A percentile compares a stretch with the other conserved stretches of the same genome.
Conservation (phyloP, 805 yeast genomes). For the Barnettozyma vustinii region DNA sequence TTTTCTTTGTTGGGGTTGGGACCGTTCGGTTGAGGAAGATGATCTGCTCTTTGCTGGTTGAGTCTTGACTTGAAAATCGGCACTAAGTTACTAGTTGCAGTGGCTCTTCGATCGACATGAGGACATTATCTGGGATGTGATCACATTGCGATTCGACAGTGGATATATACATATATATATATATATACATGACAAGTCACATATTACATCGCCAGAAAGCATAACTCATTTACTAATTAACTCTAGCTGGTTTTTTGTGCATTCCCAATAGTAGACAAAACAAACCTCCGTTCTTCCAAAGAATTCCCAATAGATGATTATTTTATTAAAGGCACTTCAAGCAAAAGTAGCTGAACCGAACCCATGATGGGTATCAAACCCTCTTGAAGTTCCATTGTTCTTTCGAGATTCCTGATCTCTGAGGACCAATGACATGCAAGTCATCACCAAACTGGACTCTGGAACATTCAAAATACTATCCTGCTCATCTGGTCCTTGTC, state of each 20-base stretch:
- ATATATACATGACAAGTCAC: no score
- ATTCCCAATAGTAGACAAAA: neutral
- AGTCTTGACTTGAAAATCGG: neutral
- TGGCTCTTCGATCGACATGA: neutral
- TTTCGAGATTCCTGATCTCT: slow-evolving; percentile 23
- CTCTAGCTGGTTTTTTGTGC: neutral
- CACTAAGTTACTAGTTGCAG: neutral
- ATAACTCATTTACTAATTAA: no score
- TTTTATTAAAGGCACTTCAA: neutral
- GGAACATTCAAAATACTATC: slow-evolving; percentile 15
- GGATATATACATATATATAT: no score
- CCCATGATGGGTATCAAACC: slow-evolving; percentile 12
- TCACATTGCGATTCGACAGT: neutral
- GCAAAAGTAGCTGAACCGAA: slow-evolving; percentile 7
- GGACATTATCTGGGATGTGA: neutral
- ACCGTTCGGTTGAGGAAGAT: no score
- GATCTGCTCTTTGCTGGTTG: neutral
- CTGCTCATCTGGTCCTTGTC: neutral
- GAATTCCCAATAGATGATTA: neutral
- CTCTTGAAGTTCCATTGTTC: slow-evolving; percentile 19
- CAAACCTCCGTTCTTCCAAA: no score
- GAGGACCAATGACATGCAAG: slow-evolving; percentile 22
- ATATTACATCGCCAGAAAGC: no score
- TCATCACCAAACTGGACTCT: slow-evolving; percentile 17
- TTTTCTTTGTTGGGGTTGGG: no score